Evolutionary conservation across 495 filamentous ascomycete genomes (phyloP), one percentile per base, ranked within the genome.

Genomic region (Cenococcum geophilum): DNA sequence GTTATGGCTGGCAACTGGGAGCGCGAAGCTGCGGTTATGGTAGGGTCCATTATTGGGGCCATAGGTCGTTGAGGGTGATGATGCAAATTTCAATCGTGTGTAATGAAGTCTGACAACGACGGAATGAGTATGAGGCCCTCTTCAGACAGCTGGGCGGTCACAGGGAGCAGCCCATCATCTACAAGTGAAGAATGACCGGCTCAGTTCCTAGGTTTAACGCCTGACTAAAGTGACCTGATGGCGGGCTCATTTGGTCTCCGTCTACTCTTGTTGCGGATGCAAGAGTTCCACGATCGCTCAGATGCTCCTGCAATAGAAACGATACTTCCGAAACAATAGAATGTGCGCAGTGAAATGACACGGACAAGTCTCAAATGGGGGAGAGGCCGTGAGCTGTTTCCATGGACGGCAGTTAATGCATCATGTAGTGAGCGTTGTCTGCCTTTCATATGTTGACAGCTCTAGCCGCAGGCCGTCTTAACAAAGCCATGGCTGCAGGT

Each of bases 1-100:
- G 68, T 70, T 5, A 75, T 72, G 47, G 76, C 74, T 57, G 78
- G 80, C 42, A 80, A 78, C 55, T 96, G 90, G 86, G 95, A 97
- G 70, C 82, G 92, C 58, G 93, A 97, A 75, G 87, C 92, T 27
- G 92, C 92, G 5, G 92, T 98, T 36, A 96, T 98, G 91, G 88
- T 95, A 55, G 86, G 88, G 57, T 84, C 86, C 48, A 82, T 95
- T 0, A 71, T 82, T 42, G 79, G 81, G 42, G 74, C 74, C 21
- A 61, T 85, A 50, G 75, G 79, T 11, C 65, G 79, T 61, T 83
- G 72, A 74, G 36, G 10, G 34, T 14, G 53, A n/a, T 5, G 36
- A 35, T 56, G 53, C 36, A n/a, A 21, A 22, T 37, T 18, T 56
- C 12, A 37, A 2, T 32, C 27, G 27, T 6, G 3, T 56, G 32